phyloP scores from a whole-genome alignment of 1,284 basidiomycete genomes.

The Heliocybe sulcata region DNA sequence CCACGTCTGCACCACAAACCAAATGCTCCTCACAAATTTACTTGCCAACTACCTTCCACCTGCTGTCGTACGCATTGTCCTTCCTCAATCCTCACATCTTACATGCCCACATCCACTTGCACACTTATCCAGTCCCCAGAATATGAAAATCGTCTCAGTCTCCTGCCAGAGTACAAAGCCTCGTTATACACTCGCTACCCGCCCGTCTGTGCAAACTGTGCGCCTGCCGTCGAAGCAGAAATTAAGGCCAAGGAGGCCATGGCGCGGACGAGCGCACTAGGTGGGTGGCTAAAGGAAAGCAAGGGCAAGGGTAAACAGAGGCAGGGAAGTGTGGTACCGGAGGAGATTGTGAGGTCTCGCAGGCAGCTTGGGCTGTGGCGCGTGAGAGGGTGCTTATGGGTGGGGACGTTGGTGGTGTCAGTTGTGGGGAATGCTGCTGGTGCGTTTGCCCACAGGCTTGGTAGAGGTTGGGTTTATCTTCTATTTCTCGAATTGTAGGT shows the following conservation, averaged over 20 bases:
- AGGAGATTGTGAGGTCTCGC: conserved; percentile 32
- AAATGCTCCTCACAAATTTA: conserved; percentile 79
- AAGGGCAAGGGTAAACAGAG: conserved; percentile 47
- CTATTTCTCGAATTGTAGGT: conserved; percentile 8
- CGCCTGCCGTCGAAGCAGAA: conserved; percentile 73
- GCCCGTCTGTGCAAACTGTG: conserved; percentile 72
- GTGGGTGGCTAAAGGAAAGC: conserved; percentile 53
- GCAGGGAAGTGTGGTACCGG: conserved; percentile 25
- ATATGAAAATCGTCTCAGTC: conserved; percentile 52
- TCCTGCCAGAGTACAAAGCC: conserved; percentile 63
- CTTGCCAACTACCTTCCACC: conserved; percentile 82
- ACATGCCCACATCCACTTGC: conserved; percentile 2
- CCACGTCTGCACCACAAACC: conserved; percentile 83
- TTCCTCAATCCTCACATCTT: background rate
- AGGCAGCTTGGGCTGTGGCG: conserved; percentile 51
- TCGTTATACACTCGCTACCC: conserved; percentile 80
- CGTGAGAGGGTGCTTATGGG: conserved; percentile 57
- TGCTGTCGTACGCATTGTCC: conserved; percentile 38
- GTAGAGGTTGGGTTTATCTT: conserved; percentile 24
- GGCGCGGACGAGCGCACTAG: conserved; percentile 75
- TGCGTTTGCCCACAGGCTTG: too few species aligned
- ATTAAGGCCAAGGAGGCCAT: conserved; percentile 72
- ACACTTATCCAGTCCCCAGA: conserved; percentile 51
- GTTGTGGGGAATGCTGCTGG: conserved; percentile 37
- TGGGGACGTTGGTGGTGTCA: conserved; percentile 33